Evolutionary conservation across 1,284 basidiomycete genomes (phyloP), one percentile per base, ranked within the genome.

Genomic region (Puccinia novopanici): DNA sequence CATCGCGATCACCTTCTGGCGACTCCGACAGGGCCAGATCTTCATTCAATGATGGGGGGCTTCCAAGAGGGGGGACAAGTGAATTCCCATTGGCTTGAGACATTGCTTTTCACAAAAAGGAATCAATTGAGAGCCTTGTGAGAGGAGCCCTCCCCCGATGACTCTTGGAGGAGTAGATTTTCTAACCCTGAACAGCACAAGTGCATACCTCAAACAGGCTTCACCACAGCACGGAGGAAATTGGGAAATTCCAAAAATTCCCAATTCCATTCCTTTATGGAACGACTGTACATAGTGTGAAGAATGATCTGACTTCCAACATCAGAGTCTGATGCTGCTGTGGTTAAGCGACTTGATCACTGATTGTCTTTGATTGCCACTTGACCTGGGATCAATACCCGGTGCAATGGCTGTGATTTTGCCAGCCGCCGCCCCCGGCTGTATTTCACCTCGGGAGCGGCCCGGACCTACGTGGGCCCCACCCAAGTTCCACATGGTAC

Each of bases 271-370:
- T 61, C 30, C 30, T 6, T 37, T 61, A 37, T 37, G 34, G 59
- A 61, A 37, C 59, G 34, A 61, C 59, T 61, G 59, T 61, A 61
- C n/a, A n/a, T n/a, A n/a, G n/a, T n/a, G n/a, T n/a, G n/a, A n/a
- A n/a, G n/a, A n/a, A n/a, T n/a, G n/a, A n/a, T n/a, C n/a, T n/a
- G n/a, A n/a, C n/a, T n/a, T n/a, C n/a, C n/a, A n/a, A n/a, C n/a
- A n/a, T n/a, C n/a, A n/a, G n/a, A n/a, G n/a, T n/a, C n/a, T n/a
- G n/a, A n/a, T n/a, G n/a, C n/a, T n/a, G n/a, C n/a, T n/a, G n/a
- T n/a, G n/a, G n/a, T n/a, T n/a, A n/a, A n/a, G n/a, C n/a, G n/a
- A n/a, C n/a, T n/a, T n/a, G n/a, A n/a, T n/a, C n/a, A n/a, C n/a
- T n/a, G n/a, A n/a, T n/a, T n/a, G n/a, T n/a, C n/a, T n/a, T n/a